Evolutionary conservation across 495 filamentous ascomycete genomes (phyloP), one percentile per base, ranked within the genome.

Genomic region (Sphaerosporella brunnea): DNA sequence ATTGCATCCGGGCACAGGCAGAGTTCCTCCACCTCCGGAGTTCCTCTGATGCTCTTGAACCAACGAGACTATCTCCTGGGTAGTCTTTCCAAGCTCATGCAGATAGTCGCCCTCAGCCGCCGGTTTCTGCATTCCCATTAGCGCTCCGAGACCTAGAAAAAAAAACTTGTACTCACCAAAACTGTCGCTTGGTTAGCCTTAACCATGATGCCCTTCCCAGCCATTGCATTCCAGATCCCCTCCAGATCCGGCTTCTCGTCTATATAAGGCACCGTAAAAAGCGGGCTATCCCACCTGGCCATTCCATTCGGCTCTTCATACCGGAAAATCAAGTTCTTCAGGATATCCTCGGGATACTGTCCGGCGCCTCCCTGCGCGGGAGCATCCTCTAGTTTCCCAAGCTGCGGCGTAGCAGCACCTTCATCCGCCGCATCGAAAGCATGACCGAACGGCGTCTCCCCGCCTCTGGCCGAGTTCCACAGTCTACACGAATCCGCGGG

Each of bases 301-400:
- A 95, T 88, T 41, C 81, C 78, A 66, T 87, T 93, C 11, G 90
- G 90, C 66, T 96, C 90, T 64, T 97, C 90, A 62, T 93, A 94
- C 39, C 90, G 77, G 60, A 87, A 93, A 39, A 95, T 78, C 15
- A 97, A 74, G 63, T 95, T 93, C 58, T 93, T 81, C 68, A 92
- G 84, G 52, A 84, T 77, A 2, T 77, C 72, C 0, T 67, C 61
- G 3, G 71, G 67, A 63, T 84, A 85, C 0, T 75, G 64, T n/a
- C 70, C 69, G 44, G 72, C 67, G 13, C 62, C 63, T 23, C 69
- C 66, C 1, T 58, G 28, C 5, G 5, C 40, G 23, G 21, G 21
- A 15, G 44, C 18, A 16, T 43, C 37, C 18, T 44, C 44, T 13
- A 18, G 5, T 10, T 15, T 16, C 3, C 37, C 37, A n/a, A 16